These are phyloP conservation scores for Pichia cactophila DNA, from an alignment of 1,139 yeast genomes.

Conservation along the genomic window DNA sequence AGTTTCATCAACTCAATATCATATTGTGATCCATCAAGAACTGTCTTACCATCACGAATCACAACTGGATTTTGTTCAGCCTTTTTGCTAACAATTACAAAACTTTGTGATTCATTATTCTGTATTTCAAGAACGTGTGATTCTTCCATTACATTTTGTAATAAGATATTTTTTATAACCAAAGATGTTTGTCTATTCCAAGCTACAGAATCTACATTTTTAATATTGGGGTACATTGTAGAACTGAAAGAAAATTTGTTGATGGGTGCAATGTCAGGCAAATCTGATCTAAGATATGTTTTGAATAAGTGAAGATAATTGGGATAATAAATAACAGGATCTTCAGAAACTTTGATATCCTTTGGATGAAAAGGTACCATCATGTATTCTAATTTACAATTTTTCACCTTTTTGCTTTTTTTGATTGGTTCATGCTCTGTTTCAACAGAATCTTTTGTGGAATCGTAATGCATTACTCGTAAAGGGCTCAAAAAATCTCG, in stretches of 20 bases:
- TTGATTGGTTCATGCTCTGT: neutral
- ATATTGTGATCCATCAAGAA: neutral
- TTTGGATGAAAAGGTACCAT: conserved; percentile 9
- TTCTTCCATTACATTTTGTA: neutral
- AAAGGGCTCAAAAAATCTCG: conserved; percentile 20
- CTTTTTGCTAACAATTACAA: neutral
- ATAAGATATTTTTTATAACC: conserved; percentile 6
- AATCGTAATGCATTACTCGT: conserved; percentile 14
- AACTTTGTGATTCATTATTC: too few relatives aligned
- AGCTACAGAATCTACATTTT: conserved; percentile 1
- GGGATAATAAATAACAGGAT: conserved; percentile 11
- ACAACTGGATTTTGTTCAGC: neutral
- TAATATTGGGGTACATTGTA: conserved; percentile 3
- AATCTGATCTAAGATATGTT: neutral
- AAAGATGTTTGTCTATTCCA: conserved; percentile 7
- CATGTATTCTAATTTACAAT: neutral
- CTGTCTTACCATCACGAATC: neutral
- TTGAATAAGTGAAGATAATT: neutral
- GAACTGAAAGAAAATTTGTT: conserved; percentile 1
- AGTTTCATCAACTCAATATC: neutral
- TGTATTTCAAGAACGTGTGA: neutral
- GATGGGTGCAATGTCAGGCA: neutral
- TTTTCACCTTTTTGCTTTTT: neutral
- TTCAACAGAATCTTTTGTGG: neutral
- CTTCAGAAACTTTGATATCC: conserved; percentile 7